Evolutionary conservation across 805 yeast species (phyloP).

Genomic region (Saturnispora quitensis): DNA sequence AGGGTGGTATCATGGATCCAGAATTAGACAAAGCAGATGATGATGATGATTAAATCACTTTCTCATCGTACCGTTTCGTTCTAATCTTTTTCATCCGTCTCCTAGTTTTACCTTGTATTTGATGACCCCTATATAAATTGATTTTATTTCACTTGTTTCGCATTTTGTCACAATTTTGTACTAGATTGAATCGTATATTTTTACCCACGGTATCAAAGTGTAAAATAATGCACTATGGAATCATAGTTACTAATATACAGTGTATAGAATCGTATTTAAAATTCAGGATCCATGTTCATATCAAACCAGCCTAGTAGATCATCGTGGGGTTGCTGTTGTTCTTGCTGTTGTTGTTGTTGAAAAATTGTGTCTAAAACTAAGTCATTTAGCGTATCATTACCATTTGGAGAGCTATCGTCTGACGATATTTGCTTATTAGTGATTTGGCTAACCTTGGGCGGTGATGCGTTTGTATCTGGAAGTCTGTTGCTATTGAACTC

Average conservation of each 20-base stretch:
- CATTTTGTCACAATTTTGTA: background rate
- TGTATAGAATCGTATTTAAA: slow-evolving; percentile 22
- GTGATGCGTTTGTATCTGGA: background rate
- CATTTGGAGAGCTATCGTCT: slow-evolving; percentile 17
- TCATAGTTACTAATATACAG: background rate
- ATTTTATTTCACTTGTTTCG: background rate
- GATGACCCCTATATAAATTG: background rate
- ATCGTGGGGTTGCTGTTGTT: slow-evolving; percentile 71
- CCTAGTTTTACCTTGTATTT: background rate
- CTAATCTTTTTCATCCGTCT: background rate
- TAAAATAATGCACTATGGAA: background rate
- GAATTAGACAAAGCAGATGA: slow-evolving; percentile 31
- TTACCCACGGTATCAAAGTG: background rate
- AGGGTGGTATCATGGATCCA: slow-evolving; percentile 96
- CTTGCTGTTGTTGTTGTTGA: slow-evolving; percentile 75
- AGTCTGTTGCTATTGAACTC: background rate
- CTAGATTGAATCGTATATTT: background rate
- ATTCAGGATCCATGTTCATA: slow-evolving; percentile 61
- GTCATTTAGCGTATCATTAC: slow-evolving; percentile 20
- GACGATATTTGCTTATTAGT: slow-evolving; percentile 2
- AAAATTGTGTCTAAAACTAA: slow-evolving; percentile 44
- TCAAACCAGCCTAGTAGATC: slow-evolving; percentile 95
- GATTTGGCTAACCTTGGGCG: background rate
- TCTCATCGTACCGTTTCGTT: background rate
- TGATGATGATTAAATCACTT: slow-evolving; percentile 41